These are phyloP conservation scores for Solanum hybrid DNA, from an alignment of 305 asterid genomes.

Conservation along the genomic window DNA sequence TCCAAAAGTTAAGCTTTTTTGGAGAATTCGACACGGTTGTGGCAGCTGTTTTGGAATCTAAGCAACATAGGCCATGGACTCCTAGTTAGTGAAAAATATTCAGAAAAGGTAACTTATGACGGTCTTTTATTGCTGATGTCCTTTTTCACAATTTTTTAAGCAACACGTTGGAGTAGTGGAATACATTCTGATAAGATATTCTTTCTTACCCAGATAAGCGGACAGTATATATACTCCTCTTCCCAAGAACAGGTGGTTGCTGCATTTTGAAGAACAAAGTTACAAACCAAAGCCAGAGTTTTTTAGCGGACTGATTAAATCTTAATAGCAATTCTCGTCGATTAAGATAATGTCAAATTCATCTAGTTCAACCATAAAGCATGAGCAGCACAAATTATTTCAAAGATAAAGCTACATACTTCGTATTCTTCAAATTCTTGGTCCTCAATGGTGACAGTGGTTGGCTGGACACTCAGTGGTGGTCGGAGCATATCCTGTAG, in stretches of 20 bases:
- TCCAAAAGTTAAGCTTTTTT: neutral
- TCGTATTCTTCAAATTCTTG: slow-evolving; percentile 85
- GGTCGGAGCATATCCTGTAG: slow-evolving; percentile 85
- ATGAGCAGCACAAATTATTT: neutral
- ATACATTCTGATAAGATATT: slow-evolving; percentile 8
- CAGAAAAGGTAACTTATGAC: neutral
- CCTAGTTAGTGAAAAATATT: neutral
- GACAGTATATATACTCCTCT: slow-evolving; percentile 59
- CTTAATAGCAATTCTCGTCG: neutral
- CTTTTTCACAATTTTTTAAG: neutral
- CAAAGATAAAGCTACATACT: slow-evolving; percentile 32
- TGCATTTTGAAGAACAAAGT: slow-evolving; percentile 24
- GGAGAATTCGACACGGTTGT: neutral
- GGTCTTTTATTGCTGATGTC: neutral
- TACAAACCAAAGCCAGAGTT: slow-evolving; percentile 10
- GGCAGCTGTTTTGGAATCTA: neutral
- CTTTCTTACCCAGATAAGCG: slow-evolving; percentile 73
- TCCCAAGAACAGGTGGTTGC: slow-evolving; percentile 92
- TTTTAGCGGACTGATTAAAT: neutral
- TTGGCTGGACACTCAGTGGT: slow-evolving; percentile 58
- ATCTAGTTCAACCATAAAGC: neutral
- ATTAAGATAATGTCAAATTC: neutral
- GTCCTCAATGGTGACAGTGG: slow-evolving; percentile 58
- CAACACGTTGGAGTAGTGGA: neutral
- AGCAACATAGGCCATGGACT: neutral